A percentile compares a stretch with the other conserved stretches of the same genome.
These are phyloP conservation scores for Komagataella ulmi DNA, from an alignment of 805 yeast species.

Conservation along the genomic window DNA sequence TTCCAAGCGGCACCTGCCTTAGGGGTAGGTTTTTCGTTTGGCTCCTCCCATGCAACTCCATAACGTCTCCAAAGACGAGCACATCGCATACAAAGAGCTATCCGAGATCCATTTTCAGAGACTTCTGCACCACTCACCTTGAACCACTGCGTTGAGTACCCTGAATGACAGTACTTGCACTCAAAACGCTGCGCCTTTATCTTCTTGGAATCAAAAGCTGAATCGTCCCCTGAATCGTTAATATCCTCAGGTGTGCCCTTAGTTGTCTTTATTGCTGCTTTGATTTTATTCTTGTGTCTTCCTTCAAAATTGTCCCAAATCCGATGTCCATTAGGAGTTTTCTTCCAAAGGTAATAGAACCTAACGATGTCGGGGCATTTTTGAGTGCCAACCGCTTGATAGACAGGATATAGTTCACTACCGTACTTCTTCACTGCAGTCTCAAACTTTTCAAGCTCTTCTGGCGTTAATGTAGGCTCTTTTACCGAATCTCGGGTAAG, in stretches of 20 bases:
- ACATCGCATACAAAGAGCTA: constrained; percentile 74
- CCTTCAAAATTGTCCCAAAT: constrained; percentile 82
- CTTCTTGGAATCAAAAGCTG: constrained; percentile 49
- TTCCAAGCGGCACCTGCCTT: constrained; percentile 41
- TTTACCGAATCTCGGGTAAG: constrained; percentile 45
- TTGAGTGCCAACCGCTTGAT: constrained; percentile 59
- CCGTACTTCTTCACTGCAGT: constrained; percentile 62
- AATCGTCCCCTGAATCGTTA: constrained; percentile 54
- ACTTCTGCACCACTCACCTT: constrained; percentile 49
- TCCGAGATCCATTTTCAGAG: constrained; percentile 19
- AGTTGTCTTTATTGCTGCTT: constrained; percentile 14
- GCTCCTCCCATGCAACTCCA: constrained; percentile 79
- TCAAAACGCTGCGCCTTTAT: constrained; percentile 26
- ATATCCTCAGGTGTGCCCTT: constrained; percentile 18
- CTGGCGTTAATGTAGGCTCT: constrained; percentile 64
- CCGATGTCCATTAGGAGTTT: constrained; percentile 56
- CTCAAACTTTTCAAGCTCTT: constrained; percentile 60
- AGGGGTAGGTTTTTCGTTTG: constrained; percentile 37
- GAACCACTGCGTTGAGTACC: constrained; percentile 49
- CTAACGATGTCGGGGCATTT: constrained; percentile 71
- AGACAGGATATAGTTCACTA: constrained; percentile 66
- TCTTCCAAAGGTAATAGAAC: constrained; percentile 86
- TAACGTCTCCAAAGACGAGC: constrained; percentile 87
- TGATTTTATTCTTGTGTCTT: constrained; percentile 44
- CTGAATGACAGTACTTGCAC: constrained; percentile 65